Conservation (phyloP, 495 filamentous ascomycete species). For the Daldinia childiae region DNA sequence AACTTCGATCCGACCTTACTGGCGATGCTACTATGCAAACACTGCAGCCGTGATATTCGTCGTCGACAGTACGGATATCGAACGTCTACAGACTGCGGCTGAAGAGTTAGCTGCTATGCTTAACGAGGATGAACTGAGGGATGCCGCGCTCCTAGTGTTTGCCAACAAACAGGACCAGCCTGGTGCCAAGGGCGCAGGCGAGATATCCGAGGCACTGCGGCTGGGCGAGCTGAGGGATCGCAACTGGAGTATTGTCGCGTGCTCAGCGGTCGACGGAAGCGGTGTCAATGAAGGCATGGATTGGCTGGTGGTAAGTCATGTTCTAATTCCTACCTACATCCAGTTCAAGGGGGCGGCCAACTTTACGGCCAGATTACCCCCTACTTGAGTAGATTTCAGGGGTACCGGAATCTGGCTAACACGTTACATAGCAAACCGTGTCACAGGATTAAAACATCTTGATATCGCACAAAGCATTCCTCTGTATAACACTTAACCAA, state of each 20-base stretch:
- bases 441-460: conserved; percentile 52
- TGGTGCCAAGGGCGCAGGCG: conserved; percentile 93
- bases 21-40: conserved; percentile 99
- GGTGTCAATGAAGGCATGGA: conserved; percentile 98
- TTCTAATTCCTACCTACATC: not conserved
- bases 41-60: conserved; percentile 99
- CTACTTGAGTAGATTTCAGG: conserved; percentile 10
- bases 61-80: conserved; percentile 96
- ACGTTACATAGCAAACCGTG: conserved; percentile 57
- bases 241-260: conserved; percentile 99
- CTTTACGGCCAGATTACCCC: not conserved
- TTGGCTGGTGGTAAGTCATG: conserved; percentile 90
- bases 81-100: conserved; percentile 87
- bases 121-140: conserved; percentile 93
- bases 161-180: conserved; percentile 99
- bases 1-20: conserved; percentile 96
- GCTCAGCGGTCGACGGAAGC: conserved; percentile 93
- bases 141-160: conserved; percentile 92
- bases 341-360: not conserved
- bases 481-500: conserved; percentile 41
- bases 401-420: conserved; percentile 36
- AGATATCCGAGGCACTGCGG: conserved; percentile 92
- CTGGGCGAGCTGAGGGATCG: conserved; percentile 91
- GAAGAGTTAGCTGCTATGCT: conserved; percentile 96
- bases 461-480: conserved; percentile 14